Conservation (phyloP, 257 asterid species). For the Solanum chmielewskii region DNA sequence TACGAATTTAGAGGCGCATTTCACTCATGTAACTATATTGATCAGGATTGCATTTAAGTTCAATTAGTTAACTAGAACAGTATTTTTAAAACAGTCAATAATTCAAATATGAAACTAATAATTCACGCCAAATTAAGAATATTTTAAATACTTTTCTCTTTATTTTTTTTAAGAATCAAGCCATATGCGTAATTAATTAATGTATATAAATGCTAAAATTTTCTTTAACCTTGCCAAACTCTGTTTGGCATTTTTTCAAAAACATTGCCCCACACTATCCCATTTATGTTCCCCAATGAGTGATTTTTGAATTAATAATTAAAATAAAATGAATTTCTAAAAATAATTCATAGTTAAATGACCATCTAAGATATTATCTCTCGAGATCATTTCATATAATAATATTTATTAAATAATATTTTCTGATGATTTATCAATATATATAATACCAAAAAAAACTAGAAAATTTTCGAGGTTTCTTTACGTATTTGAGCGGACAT, state of each 20-base stretch:
- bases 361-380: background rate
- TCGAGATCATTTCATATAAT: background rate
- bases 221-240: background rate
- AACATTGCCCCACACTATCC: too few species aligned
- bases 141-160: too few species aligned
- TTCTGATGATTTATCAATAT: too few species aligned
- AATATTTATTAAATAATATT: too few species aligned
- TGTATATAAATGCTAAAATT: background rate
- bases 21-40: background rate
- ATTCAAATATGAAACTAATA: background rate
- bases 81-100: too few species aligned
- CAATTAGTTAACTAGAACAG: accelerated
- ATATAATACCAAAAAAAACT: background rate
- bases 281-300: too few species aligned
- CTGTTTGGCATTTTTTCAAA: background rate
- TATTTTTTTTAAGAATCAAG: too few species aligned
- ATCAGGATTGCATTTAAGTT: too few species aligned
- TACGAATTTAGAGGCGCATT: background rate
- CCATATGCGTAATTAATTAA: background rate
- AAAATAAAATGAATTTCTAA: too few species aligned
- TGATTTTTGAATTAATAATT: background rate
- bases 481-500: background rate
- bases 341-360: too few species aligned
- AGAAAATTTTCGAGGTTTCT: background rate
- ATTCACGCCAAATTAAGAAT: too few species aligned